A percentile compares a stretch with the other conserved stretches of the same genome.
These are phyloP conservation scores for Diplosphaera chodatii DNA, from an alignment of 139 green algal species.

Conservation along the genomic window DNA sequence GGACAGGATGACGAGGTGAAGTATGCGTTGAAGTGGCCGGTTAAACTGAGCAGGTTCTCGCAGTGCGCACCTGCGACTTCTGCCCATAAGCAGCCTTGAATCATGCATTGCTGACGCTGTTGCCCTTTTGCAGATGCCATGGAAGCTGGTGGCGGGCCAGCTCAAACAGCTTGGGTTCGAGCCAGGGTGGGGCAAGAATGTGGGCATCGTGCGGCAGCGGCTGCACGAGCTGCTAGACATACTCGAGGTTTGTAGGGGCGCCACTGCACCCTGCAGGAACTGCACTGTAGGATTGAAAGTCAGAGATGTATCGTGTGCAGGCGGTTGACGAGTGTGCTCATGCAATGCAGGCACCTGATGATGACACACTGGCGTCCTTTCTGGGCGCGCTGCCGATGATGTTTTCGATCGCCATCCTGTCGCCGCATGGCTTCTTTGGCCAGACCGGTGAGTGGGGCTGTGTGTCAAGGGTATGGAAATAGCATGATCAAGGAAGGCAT, in stretches of 20 bases:
- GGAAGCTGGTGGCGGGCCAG: constrained; percentile 13
- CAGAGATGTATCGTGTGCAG: too few relatives aligned
- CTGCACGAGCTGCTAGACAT: constrained; percentile 67
- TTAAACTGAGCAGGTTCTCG: too few relatives aligned
- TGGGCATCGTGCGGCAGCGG: constrained; percentile 38
- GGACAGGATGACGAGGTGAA: constrained; percentile 36
- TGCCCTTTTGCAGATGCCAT: constrained; percentile 27
- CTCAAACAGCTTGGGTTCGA: constrained; percentile 60
- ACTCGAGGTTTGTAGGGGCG: constrained; percentile 35
- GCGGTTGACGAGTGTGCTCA: too few relatives aligned
- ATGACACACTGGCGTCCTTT: constrained; percentile 58
- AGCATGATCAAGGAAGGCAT: not conserved
- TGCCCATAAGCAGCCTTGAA: too few relatives aligned
- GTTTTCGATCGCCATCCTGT: constrained; percentile 70
- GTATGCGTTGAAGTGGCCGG: too few relatives aligned
- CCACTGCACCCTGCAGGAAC: too few relatives aligned
- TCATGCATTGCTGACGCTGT: too few relatives aligned
- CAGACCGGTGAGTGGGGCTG: constrained; percentile 40
- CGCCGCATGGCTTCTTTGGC: constrained; percentile 78
- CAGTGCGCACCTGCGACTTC: too few relatives aligned
- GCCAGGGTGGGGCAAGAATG: constrained; percentile 63
- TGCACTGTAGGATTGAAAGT: too few relatives aligned
- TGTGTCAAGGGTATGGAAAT: too few relatives aligned
- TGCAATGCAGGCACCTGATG: constrained; percentile 50
- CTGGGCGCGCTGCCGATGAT: constrained; percentile 62